Base-by-base conservation (phyloP, 2,329 filamentous ascomycete genomes). In the Fusarium sp. region DNA sequence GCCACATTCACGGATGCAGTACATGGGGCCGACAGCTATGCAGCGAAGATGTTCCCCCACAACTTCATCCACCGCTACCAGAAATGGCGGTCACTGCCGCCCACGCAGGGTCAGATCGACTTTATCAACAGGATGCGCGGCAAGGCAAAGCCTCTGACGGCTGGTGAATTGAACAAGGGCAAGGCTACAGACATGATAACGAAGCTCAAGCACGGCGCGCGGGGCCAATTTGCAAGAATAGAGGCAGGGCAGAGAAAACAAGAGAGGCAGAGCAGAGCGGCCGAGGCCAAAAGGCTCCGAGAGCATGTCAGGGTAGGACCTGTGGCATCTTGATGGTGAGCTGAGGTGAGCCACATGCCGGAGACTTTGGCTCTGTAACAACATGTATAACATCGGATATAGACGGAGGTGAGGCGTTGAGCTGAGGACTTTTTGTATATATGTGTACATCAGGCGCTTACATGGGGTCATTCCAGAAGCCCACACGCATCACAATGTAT, bases 141-240 rank as follows among this genome's bases (percentile, higher is more conserved):
- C 1, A 77, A 83, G 48, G 60, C 65, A 80, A 78, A 87, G 25
- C 78, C 83, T 49, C 71, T 93, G 46, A 81, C 77, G 2, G 66
- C 76, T 0, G 76, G 77, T 0, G 82, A 87, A 25, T 69, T 96
- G 54, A 93, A 84, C 13, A 95, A 93, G 71, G 94, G 94, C 8
- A 87, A 86, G 71, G 93, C 93, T 5, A 84, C 84, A 5, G 93
- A 97, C 72, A 93, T 96, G 89, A 96, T 98, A 63, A 96, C 92
- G 8, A 96, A 96, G 75, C 72, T 97, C 59, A 94, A 89, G 73
- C 90, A 95, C 72, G 94, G 94, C 1, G 92, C 91, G 1, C 85
- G 80, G 74, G 90, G 76, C 61, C 85, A 77, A 77, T 92, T 84
- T 71, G 78, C 80, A 23, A 79, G 70, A 31, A 75, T 84, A 53